Base-by-base conservation (phyloP, 441 rosid species). In the Gossypium armourianum region DNA sequence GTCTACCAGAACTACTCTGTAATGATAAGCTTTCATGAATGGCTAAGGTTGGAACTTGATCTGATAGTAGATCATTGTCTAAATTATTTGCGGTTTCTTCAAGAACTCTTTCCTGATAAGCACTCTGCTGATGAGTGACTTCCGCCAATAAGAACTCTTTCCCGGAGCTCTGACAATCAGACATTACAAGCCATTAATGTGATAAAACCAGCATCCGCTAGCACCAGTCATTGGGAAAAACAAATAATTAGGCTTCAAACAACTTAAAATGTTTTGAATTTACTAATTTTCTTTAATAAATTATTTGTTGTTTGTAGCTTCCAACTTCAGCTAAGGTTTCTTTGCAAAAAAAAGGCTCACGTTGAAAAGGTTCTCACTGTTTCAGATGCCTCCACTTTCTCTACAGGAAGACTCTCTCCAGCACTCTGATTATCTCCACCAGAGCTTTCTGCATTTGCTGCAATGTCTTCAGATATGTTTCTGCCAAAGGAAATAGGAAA, bases 41-140 rank as follows among this genome's bases (percentile, higher is more conserved):
- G 70, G 94, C 84, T 62, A 86, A 85, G 68, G 90, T 89, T 73
- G 90, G 90, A 85, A 79, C 96, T 84, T 87, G 90, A 83, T 88
- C 91, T 74, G 94, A 85, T 50, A 68, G 76, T 74, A 80, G 73
- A 81, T 80, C 90, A 69, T 85, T 86, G 47, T 87, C 93, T 50
- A 76, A 63, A 81, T 83, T 81, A 73, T 79, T 86, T 57, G 57
- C 71, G 80, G 68, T 75, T 75, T 79, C 90, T 64, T 82, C 92
- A 61, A 74, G 78, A 76, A 71, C 58, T 54, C 58, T 54, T 54
- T 54, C 58, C 58, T 54, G 58, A 54, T 17, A 54, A 54, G 58
- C 8, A 54, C 23, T 19, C 58, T 16, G 58, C 58, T 54, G 69
- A 77, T 78, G 82, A 62, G 74, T 69, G 71, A 77, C 77, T 65